Evolutionary conservation across 2,329 filamentous ascomycete genomes (phyloP), one percentile per base, ranked within the genome.

Genomic region (Amphichorda felina): DNA sequence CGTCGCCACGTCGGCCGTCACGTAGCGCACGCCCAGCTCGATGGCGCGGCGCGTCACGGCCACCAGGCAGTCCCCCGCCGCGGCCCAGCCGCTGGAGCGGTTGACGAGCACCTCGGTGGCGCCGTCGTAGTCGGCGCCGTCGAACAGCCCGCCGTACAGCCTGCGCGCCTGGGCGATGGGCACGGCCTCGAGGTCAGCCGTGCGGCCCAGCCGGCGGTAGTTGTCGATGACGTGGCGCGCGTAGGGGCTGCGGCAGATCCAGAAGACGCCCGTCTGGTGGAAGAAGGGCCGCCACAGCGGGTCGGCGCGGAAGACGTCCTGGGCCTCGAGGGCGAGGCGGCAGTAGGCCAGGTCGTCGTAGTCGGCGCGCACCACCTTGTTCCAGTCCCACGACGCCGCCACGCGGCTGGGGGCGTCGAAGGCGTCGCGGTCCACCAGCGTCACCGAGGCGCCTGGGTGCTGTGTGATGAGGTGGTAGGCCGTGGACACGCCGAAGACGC

Each of bases 341-440:
- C 71, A 75, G 59, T 84, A 83, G 13, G 75, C 53, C 2, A 71
- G 56, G 45, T 79, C 73, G 37, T 71, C 64, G 56, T 83, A 83
- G 52, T 83, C 79, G 33, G 77, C 74, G 38, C 79, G 74, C 13
- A 83, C 66, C 19, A 81, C 75, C 54, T 82, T 83, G 60, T 81
- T 83, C 68, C 77, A 76, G 56, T 85, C 79, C 62, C 74, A 79
- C 0, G 79, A 82, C 1, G 79, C 79, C 22, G 76, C 78, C 17
- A 65, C 57, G 3, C 60, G 57, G 35, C 49, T 55, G 0, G 61
- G 56, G 2, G 67, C 66, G 17, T 71, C 66, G 31, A 57, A 64
- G 3, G 64, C 58, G 39, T 69, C 61, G 11, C 72, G 66, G 54
- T 81, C 75, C 18, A 81, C 57, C 2, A 81, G 52, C 1, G 66